These are phyloP conservation scores for rapeseed (Brassica napus) DNA, from an alignment of 345 rosid species.

Conservation along the genomic window Da-Ae NC_063446.1:25808501-25809000, in stretches of 20 bases:
- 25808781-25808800: slow-evolving; percentile 70
- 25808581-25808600: slow-evolving; percentile 96
- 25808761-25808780: slow-evolving; percentile 54
- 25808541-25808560: slow-evolving; percentile 54
- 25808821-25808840: slow-evolving; percentile 84
- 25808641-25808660: slow-evolving; percentile 71
- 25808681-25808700: slow-evolving; percentile 83
- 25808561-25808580: slow-evolving; percentile 65
- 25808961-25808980: slow-evolving; percentile 19
- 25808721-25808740: slow-evolving; percentile 96
- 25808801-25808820: slow-evolving; percentile 73
- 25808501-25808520: slow-evolving; percentile 65
- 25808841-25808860: slow-evolving; percentile 72
- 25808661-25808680: slow-evolving; percentile 79
- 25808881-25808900: slow-evolving; percentile 88
- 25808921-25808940: slow-evolving; percentile 23
- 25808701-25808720: slow-evolving; percentile 62
- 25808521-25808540: slow-evolving; percentile 79
- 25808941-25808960: slow-evolving; percentile 10
- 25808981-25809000: background rate
- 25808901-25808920: background rate
- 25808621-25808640: slow-evolving; percentile 60
- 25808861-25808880: slow-evolving; percentile 58
- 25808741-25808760: slow-evolving; percentile 69
- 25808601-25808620: slow-evolving; percentile 66